phyloP scores from a whole-genome alignment of 257 asterid genomes.

The Nicotiana obtusifolia region DNA sequence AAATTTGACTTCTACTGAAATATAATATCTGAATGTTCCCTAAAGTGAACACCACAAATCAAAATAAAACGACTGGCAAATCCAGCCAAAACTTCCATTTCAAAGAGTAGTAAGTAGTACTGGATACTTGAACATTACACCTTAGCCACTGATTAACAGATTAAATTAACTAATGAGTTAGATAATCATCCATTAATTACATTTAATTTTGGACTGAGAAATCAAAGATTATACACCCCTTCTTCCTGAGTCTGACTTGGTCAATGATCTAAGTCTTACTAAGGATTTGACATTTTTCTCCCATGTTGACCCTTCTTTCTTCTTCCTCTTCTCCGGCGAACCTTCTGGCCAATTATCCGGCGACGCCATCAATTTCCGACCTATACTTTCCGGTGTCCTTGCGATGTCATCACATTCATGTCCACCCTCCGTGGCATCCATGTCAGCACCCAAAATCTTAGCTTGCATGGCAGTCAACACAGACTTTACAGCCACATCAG shows the following conservation, averaged over 20 bases:
- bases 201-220: neutral
- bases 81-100: neutral
- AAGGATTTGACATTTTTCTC: conserved; percentile 33
- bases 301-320: conserved; percentile 26
- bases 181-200: neutral
- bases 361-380: conserved; percentile 11
- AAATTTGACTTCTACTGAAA: neutral
- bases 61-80: neutral
- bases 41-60: conserved; percentile 6
- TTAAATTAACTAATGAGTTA: neutral
- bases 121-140: neutral
- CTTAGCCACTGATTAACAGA: neutral
- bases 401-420: conserved; percentile 20
- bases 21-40: conserved; percentile 3
- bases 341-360: conserved; percentile 16
- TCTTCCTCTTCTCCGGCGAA: conserved; percentile 26
- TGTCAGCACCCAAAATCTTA: conserved; percentile 28
- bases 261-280: conserved; percentile 36
- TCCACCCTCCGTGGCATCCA: conserved; percentile 13
- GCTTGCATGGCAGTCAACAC: conserved; percentile 39
- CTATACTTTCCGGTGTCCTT: conserved; percentile 21
- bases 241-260: conserved; percentile 43
- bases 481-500: conserved; percentile 27
- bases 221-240: conserved; percentile 22
- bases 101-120: neutral